Percentiles rank a stretch among this genome's conserved stretches.
phyloP scores from a whole-genome alignment of 1,284 basidiomycete genomes.

The Irpex lacteus region DNA sequence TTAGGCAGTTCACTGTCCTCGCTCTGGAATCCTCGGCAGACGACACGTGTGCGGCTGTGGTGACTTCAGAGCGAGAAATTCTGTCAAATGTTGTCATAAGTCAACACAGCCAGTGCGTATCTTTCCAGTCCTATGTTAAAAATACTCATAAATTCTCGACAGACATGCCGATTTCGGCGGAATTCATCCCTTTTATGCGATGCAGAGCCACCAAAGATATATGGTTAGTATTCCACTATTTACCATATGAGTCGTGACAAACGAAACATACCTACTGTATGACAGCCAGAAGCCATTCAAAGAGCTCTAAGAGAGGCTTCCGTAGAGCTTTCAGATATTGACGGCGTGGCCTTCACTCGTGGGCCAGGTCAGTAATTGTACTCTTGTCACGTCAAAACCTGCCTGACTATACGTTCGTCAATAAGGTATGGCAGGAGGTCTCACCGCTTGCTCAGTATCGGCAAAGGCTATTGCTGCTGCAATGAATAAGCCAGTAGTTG shows the following conservation, averaged over 20 bases:
- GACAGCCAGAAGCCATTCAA: constrained; percentile 71
- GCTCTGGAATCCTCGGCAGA: constrained; percentile 86
- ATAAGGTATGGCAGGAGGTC: constrained; percentile 68
- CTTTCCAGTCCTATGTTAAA: not conserved
- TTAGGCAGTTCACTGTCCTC: constrained; percentile 60
- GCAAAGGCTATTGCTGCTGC: constrained; percentile 82
- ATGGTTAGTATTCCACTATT: constrained; percentile 49
- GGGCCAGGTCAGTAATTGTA: constrained; percentile 65
- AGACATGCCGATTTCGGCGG: constrained; percentile 75
- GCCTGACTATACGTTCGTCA: not conserved
- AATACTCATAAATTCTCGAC: not conserved
- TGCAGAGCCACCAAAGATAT: constrained; percentile 71
- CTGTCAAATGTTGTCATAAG: constrained; percentile 82
- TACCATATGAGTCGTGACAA: too few species aligned
- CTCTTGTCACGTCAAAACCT: not conserved
- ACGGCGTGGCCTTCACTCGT: constrained; percentile 88
- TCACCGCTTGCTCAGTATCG: constrained; percentile 74
- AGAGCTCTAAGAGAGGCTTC: constrained; percentile 66
- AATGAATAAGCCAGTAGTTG: constrained; percentile 76
- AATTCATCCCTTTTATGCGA: constrained; percentile 80
- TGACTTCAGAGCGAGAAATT: constrained; percentile 64
- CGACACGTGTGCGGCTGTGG: constrained; percentile 85
- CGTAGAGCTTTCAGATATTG: constrained; percentile 59
- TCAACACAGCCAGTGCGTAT: constrained; percentile 61
- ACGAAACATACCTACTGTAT: not conserved